Base-by-base conservation (phyloP, 1,284 basidiomycete genomes). In the Marasmius fiardii region DNA sequence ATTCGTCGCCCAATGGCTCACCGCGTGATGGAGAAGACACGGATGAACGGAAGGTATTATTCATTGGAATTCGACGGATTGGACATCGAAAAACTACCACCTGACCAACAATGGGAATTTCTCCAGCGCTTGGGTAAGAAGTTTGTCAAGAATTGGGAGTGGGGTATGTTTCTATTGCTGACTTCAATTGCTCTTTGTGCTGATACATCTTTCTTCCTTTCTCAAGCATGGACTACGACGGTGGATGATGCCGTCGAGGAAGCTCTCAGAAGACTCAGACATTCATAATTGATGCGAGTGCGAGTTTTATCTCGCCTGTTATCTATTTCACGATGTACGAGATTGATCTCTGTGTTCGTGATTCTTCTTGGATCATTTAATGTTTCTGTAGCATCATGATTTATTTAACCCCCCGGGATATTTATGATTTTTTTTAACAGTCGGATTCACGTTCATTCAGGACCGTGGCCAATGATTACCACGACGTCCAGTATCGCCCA, bases 61-160 rank as follows among this genome's bases (percentile, higher is more conserved):
- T 72, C 71, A 20, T 66, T 80, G 24, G 62, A 64, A 37, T 58
- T 65, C 26, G 66, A 68, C 16, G 67, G 67, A 28, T 55, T 72
- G 28, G 64, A 73, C 49, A 67, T 74, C 26, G 66, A 68, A 24
- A 35, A 48, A 12, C 51, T 71, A 7, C 58, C 67, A 5, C 67
- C 65, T 14, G 63, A 67, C 4, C 67, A 71, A 43, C 60, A 70
- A 23, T 59, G 67, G 35, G 55, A 66, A 3, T 62, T 63, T 33
- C 64, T 79, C 21, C 67, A 67, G 16, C 53, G 62, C 11, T 63
- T 78, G 14, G 68, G 69, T 11, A 61, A 68, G 14, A 63, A 65
- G n/a, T 65, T 79, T 28, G 71, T 68, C 12, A 68, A 70, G 58
- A 74, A 72, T 43, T 79, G 77, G 76, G 75, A 77, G 53, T 78